These are phyloP conservation scores for Daldinia loculata DNA, from an alignment of 495 filamentous ascomycete genomes.

Conservation along the genomic window DNA sequence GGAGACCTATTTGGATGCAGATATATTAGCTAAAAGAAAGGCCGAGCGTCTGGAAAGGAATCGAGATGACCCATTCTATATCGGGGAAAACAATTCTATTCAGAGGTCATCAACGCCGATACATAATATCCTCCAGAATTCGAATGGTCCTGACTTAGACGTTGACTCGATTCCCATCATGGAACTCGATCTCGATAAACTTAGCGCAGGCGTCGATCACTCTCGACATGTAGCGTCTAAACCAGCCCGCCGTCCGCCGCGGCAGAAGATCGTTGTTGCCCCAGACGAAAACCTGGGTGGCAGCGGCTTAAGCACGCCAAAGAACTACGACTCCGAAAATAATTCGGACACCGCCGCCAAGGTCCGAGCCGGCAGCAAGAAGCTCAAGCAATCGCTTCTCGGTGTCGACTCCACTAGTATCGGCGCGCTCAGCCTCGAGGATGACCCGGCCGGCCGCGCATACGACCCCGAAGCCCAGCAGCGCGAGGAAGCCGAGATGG, in stretches of 20 bases:
- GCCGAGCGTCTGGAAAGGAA: constrained; percentile 78
- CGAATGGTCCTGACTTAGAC: constrained; percentile 79
- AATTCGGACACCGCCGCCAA: constrained; percentile 49
- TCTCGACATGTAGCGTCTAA: constrained; percentile 20
- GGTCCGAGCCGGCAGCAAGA: constrained; percentile 47
- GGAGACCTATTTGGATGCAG: constrained; percentile 67
- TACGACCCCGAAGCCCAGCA: constrained; percentile 62
- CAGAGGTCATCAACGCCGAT: constrained; percentile 69
- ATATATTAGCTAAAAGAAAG: constrained; percentile 69
- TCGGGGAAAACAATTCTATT: constrained; percentile 64
- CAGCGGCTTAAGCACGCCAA: constrained; percentile 52
- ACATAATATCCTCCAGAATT: constrained; percentile 71
- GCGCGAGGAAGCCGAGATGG: constrained; percentile 83
- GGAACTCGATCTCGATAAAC: constrained; percentile 76
- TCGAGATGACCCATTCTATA: constrained; percentile 96
- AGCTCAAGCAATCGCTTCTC: constrained; percentile 65
- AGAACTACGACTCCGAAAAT: constrained; percentile 57
- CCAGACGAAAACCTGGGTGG: constrained; percentile 66
- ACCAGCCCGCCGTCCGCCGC: constrained; percentile 45
- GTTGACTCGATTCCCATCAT: constrained; percentile 96
- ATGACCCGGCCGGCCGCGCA: constrained; percentile 48
- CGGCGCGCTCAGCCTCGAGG: constrained; percentile 68
- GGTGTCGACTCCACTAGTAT: constrained; percentile 88
- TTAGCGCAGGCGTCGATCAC: constrained; percentile 43
- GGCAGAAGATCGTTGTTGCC: constrained; percentile 66